Evolutionary conservation across 2,329 filamentous ascomycete genomes (phyloP), one percentile per base, ranked within the genome.

Genomic region (Colletotrichum sp.): DNA sequence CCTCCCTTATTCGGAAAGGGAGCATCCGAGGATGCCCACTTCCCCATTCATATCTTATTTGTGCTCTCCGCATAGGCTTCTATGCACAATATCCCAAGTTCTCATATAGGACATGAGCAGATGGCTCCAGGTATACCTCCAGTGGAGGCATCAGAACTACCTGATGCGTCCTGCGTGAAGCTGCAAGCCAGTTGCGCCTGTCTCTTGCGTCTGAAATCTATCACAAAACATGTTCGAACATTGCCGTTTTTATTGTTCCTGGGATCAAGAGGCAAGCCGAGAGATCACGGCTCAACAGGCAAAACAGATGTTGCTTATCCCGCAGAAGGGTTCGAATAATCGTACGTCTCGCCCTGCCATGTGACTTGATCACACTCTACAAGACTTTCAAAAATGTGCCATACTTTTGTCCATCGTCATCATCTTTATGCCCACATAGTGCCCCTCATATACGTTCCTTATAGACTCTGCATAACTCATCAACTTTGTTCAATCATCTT

Each of bases 221-320:
- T 39, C 15, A 36, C 15, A 2, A 4, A 39, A 39, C 4, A 39
- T 39, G 36, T 4, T 39, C 36, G 36, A 39, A 39, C 15, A 5
- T 7, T 39, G 15, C 36, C 8, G 7, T 36, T 36, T 36, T 15
- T 15, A 15, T 34, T 34, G 1, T 15, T 15, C 6, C 13, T 5
- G 7, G 8, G 16, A 9, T 5, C 5, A 3, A 44, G 16, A n/a
- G 8, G 5, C 39, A 2, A 44, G 19, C 2, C 8, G 8, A 3
- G n/a, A 5, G 39, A n/a, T 5, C 2, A n/a, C 8, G 8, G 39
- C 2, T 44, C 36, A 2, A 8, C 16, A 1, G 0, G 39, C 3
- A 1, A 44, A 44, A 1, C 8, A 3, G 11, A 3, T 44, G 5
- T n/a, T 44, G 39, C 39, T 3, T 44, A 19, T 19, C 5, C 39